Evolutionary conservation across 371 early-diverging fungal species (phyloP), one percentile per base, ranked within the genome.

Genomic region (Mucor racemosus): DNA sequence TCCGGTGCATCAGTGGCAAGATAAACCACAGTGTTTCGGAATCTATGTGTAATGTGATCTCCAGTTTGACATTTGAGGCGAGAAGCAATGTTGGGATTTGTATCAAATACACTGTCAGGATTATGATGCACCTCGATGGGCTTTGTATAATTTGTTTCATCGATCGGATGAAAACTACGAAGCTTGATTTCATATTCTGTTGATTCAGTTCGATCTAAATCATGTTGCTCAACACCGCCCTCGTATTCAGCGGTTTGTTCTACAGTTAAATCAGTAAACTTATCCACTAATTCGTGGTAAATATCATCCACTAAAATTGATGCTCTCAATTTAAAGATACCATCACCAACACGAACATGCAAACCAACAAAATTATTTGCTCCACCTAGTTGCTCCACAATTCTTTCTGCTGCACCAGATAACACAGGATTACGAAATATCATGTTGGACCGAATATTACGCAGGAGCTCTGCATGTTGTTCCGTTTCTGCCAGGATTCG

Each of bases 1-100:
- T 82, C 72, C 1, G 84, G 77, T 0, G 83, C 83, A 67, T 88
- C 89, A 13, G 89, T 88, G 3, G 87, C 89, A 48, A 88, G 84
- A 56, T 82, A 88, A 34, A 88, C 74, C 5, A 79, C 77, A 3
- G 84, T 78, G 6, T 73, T 70, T 57, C 53, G 48, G 55, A 71
- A 71, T 48, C 61, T 39, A 26, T 57, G 26, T 4, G 69, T 69
- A n/a, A 50, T 35, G 9, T 39, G 19, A 40, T 69, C 65, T 35
- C 69, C 69, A 35, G 42, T 8, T 58, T 60, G 62, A 42, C 70
- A 70, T 42, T 46, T 31, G 13, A 70, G 40, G 34, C 62, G 35
- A 11, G 21, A 36, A 1, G 68, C 62, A 58, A 70, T 70, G 36
- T 62, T 26, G 7, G 70, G 70, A 1, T 61, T 41, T 19, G 10